Base-by-base conservation (phyloP, 257 asterid genomes). In the Euphrasia confusa region DNA sequence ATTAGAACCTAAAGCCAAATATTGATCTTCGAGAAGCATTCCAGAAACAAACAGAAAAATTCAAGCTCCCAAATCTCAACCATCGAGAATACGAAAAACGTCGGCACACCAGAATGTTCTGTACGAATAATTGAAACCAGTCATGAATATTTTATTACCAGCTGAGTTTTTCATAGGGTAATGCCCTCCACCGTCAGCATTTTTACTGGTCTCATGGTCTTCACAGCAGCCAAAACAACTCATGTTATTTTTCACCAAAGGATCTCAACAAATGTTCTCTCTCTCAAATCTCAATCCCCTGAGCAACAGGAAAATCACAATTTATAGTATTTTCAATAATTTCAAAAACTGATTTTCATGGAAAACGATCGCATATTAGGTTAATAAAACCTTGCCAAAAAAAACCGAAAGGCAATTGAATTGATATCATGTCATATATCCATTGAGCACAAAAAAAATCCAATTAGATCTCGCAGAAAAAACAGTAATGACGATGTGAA, bases 161-260 rank as follows among this genome's bases (percentile, higher is more conserved):
- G 83, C 71, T 52, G 88, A 49, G 60, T 75, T 56, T 75, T 83
- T 83, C 60, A 79, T 72, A 32, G 76, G 47, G 54, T 74, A 58
- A 33, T 71, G 79, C 66, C 79, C 87, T 58, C 82, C 96, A 58
- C 80, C 88, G 66, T 88, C 84, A 65, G 84, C 21, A 45, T 78
- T 74, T 77, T 73, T 83, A 33, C 66, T 67, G 77, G 73, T 62
- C 57, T 88, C 94, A 72, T 76, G 85, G 26, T 85, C 87, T 57
- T 68, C 81, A 60, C 89, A 88, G 69, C 96, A 88, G 75, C 85
- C 15, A 73, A 85, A 83, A 72, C 94, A 84, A 75, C 94, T 77
- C 96, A 88, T 86, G 24, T 40, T 63, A 55, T 64, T 63, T 63
- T 71, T 64, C 48, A 65, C 48, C 65, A 21, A 62, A 65, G 13